Percentiles rank a stretch among this genome's conserved stretches.
These are phyloP conservation scores for Podaxis pistillaris DNA, from an alignment of 768 basidiomycete genomes.

Conservation along the genomic window DNA sequence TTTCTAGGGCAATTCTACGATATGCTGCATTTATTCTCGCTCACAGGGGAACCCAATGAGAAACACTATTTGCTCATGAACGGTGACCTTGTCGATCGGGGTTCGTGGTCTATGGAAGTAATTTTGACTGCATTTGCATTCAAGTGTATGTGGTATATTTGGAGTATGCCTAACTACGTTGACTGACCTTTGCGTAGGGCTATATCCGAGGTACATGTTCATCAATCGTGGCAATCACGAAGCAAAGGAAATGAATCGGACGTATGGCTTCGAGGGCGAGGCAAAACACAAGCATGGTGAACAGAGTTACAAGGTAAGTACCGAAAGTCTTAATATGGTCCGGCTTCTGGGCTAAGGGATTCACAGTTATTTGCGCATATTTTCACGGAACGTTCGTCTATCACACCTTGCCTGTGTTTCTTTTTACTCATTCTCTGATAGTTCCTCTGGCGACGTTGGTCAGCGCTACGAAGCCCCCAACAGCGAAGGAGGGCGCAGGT, in stretches of 20 bases:
- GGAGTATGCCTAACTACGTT: background rate
- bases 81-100: slow-evolving; percentile 95
- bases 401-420: background rate
- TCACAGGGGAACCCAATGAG: slow-evolving; percentile 83
- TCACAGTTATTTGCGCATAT: slow-evolving; percentile 85
- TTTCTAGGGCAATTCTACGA: slow-evolving; percentile 90
- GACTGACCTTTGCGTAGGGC: slow-evolving; percentile 51
- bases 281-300: slow-evolving; percentile 96
- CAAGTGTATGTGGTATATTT: slow-evolving; percentile 66
- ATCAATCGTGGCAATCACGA: slow-evolving; percentile 98
- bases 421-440: slow-evolving; percentile 28
- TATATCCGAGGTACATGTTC: slow-evolving; percentile 86
- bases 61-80: slow-evolving; percentile 90
- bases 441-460: slow-evolving; percentile 91
- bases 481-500: slow-evolving; percentile 33
- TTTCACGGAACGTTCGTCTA: slow-evolving; percentile 77
- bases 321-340: slow-evolving; percentile 4
- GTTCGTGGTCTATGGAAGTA: slow-evolving; percentile 94
- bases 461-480: slow-evolving; percentile 63
- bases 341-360: background rate
- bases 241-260: slow-evolving; percentile 94
- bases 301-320: slow-evolving; percentile 80
- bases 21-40: slow-evolving; percentile 78
- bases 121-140: slow-evolving; percentile 91
- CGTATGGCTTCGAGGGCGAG: slow-evolving; percentile 95